Conservation (phyloP, 768 basidiomycete genomes). For the Lentinula aciculospora region DNA sequence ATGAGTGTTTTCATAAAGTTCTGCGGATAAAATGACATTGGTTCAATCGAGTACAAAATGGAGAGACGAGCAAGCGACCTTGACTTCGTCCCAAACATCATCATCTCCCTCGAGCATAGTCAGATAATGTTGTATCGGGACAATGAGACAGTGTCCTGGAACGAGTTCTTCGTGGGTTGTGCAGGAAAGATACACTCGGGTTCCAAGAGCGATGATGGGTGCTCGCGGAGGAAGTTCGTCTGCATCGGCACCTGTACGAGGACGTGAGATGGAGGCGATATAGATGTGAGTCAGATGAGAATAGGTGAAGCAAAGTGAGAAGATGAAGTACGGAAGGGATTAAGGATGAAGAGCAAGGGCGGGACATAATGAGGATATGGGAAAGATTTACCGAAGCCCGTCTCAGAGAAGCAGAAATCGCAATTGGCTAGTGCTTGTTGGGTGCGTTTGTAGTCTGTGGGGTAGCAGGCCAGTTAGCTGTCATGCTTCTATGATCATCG, state of each 20-base stretch:
- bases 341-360: too few relatives aligned
- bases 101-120: conserved; percentile 54
- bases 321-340: not conserved
- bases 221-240: conserved; percentile 87
- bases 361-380: not conserved
- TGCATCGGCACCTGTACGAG: conserved; percentile 40
- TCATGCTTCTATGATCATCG: not conserved
- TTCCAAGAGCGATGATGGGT: conserved; percentile 86
- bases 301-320: not conserved
- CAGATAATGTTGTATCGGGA: conserved; percentile 92
- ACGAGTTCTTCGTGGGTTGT: conserved; percentile 86
- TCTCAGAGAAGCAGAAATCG: conserved; percentile 62
- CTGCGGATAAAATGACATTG: conserved; percentile 22
- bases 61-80: conserved; percentile 20
- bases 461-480: not conserved
- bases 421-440: conserved; percentile 86
- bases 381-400: conserved; percentile 1
- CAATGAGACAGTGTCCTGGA: conserved; percentile 89
- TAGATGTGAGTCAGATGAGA: not conserved
- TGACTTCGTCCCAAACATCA: conserved; percentile 9
- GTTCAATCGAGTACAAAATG: not conserved
- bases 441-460: conserved; percentile 86
- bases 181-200: conserved; percentile 85
- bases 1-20: conserved; percentile 91
- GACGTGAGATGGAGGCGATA: not conserved